These are phyloP conservation scores for Quercus mongolica DNA, from an alignment of 306 rosid genomes.

Conservation along the genomic window DNA sequence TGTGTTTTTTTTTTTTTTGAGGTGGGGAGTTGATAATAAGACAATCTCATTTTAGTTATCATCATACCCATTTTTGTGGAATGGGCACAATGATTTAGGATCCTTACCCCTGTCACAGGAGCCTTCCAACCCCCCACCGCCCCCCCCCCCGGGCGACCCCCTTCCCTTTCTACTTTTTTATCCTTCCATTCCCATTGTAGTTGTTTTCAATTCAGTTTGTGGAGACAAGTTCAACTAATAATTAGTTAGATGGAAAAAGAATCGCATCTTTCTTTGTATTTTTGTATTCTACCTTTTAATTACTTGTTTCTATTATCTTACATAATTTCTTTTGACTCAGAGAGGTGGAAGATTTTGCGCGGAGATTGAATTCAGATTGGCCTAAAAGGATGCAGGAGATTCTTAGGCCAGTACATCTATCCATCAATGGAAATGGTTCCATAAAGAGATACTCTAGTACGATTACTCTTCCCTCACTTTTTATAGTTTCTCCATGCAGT, in stretches of 20 bases:
- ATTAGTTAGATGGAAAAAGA: background rate
- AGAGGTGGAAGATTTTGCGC: constrained; percentile 95
- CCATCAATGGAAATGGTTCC: constrained; percentile 56
- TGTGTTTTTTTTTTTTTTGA: background rate
- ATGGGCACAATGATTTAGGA: background rate
- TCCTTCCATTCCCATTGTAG: background rate
- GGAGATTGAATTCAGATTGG: constrained; percentile 92
- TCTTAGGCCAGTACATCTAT: constrained; percentile 46
- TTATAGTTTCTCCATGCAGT: constrained; percentile 2
- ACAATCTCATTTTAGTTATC: background rate
- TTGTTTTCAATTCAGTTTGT: background rate
- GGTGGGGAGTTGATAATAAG: background rate
- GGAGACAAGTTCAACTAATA: background rate
- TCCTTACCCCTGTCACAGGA: background rate
- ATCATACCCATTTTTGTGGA: background rate
- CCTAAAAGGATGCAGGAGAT: constrained; percentile 91
- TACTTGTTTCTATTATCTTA: background rate
- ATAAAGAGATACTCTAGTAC: constrained; percentile 52
- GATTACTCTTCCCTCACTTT: constrained; percentile 17
- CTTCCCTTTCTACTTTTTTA: background rate
- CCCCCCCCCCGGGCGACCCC: no score
- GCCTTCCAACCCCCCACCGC: no score
- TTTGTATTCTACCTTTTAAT: background rate
- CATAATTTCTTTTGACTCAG: constrained; percentile 41
- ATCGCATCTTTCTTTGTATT: background rate